Percentiles rank a stretch among this genome's conserved stretches.
phyloP scores from a whole-genome alignment of 495 filamentous ascomycete species.

The Lasiosphaeria hispida region DNA sequence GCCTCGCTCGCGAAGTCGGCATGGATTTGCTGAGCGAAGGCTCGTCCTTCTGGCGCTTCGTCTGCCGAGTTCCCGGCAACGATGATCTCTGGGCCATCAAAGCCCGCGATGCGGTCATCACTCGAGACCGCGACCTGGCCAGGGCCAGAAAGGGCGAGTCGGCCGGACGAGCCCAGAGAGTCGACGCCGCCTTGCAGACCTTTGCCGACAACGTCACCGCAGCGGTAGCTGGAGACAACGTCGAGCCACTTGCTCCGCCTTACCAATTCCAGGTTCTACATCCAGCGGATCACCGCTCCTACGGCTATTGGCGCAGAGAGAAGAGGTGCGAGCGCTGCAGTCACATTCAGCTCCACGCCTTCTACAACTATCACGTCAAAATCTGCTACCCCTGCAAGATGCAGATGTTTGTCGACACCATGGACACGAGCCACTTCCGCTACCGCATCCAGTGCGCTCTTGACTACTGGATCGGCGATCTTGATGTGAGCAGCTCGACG shows the following conservation, averaged over 20 bases:
- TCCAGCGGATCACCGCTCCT: neutral
- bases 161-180: neutral
- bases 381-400: slow-evolving; percentile 27
- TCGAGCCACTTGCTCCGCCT: neutral
- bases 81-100: slow-evolving; percentile 29
- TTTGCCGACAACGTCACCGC: slow-evolving; percentile 23
- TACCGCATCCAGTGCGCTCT: neutral
- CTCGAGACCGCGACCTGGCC: slow-evolving; percentile 1
- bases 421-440: slow-evolving; percentile 28
- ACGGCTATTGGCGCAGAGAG: slow-evolving; percentile 5
- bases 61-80: slow-evolving; percentile 25
- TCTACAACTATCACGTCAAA: slow-evolving; percentile 9
- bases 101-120: slow-evolving; percentile 22
- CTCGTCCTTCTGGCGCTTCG: slow-evolving; percentile 26
- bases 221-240: slow-evolving; percentile 22
- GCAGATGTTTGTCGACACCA: slow-evolving; percentile 8
- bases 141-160: neutral
- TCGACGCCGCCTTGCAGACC: neutral
- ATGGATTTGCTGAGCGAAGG: slow-evolving; percentile 29
- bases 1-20: slow-evolving; percentile 13
- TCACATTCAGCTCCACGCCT: neutral
- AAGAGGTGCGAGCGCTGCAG: slow-evolving; percentile 13
- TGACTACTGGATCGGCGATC: neutral
- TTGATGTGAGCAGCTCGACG: neutral
- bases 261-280: neutral